Conservation (phyloP, 129 eudicot species). For the Chrysanthemum seticuspe region DNA sequence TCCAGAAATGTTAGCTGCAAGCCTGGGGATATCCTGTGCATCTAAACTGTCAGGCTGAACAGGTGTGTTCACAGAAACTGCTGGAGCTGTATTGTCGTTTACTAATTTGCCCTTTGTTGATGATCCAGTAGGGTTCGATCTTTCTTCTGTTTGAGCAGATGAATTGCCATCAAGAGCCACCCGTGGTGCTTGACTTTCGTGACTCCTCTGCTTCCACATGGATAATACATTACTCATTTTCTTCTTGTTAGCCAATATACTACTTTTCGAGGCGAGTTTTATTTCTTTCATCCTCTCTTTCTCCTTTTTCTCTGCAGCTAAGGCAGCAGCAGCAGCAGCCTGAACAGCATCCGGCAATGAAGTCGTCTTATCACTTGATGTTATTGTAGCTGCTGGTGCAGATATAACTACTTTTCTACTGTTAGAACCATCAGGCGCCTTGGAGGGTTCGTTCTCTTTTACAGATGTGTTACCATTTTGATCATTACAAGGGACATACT, state of each 20-base stretch:
- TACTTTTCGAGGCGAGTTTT: constrained; percentile 91
- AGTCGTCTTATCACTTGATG: constrained; percentile 61
- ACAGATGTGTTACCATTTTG: constrained; percentile 59
- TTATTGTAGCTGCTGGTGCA: constrained; percentile 85
- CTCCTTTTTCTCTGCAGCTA: constrained; percentile 95
- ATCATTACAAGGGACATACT: constrained; percentile 73
- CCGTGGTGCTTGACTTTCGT: constrained; percentile 96
- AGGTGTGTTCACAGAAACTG: constrained; percentile 26
- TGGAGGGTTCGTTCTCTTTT: constrained; percentile 50
- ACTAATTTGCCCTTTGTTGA: constrained; percentile 42
- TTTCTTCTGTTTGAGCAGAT: constrained; percentile 45
- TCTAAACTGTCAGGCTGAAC: constrained; percentile 43
- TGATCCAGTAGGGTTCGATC: constrained; percentile 36
- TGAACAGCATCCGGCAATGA: constrained; percentile 92
- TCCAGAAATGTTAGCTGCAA: constrained; percentile 48
- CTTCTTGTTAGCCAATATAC: constrained; percentile 88
- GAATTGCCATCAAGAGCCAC: constrained; percentile 69
- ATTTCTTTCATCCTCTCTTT: constrained; percentile 84
- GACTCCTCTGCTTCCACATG: constrained; percentile 98
- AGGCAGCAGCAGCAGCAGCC: constrained; percentile 93
- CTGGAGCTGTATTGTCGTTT: constrained; percentile 52
- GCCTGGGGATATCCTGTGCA: constrained; percentile 52
- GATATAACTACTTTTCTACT: constrained; percentile 77
- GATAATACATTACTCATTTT: constrained; percentile 91
- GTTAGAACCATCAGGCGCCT: constrained; percentile 50